Evolutionary conservation across 805 yeast genomes (phyloP).

Genomic region (Myxozyma lipomycoides): DNA sequence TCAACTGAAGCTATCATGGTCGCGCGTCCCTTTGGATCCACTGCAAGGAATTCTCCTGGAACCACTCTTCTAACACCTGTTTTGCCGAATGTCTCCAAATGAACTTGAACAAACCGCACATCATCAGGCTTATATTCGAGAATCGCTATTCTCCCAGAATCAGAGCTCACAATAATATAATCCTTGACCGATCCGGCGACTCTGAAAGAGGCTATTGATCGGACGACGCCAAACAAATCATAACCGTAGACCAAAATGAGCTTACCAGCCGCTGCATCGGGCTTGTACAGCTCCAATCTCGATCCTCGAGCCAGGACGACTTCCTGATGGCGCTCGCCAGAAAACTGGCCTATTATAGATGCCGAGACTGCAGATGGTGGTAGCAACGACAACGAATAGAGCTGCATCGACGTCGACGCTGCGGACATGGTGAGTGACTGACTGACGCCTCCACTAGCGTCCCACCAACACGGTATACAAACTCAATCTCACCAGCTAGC

Average conservation of each 20-base stretch:
- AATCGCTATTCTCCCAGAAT: constrained; percentile 67
- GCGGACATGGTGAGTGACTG: constrained; percentile 1
- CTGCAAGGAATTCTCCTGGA: constrained; percentile 69
- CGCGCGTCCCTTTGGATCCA: constrained; percentile 71
- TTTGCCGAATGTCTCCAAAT: constrained; percentile 64
- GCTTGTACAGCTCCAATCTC: constrained; percentile 50
- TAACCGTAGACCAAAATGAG: constrained; percentile 44
- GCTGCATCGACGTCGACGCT: constrained; percentile 25
- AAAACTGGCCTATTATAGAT: constrained; percentile 67
- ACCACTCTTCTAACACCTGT: constrained; percentile 69
- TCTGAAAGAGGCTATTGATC: constrained; percentile 50
- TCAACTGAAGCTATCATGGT: constrained; percentile 69
- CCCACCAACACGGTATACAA: too few relatives aligned
- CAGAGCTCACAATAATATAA: constrained; percentile 64
- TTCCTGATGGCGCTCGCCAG: constrained; percentile 57
- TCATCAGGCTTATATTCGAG: constrained; percentile 44
- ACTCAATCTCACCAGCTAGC: too few relatives aligned
- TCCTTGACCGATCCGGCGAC: constrained; percentile 54
- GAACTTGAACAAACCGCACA: constrained; percentile 42
- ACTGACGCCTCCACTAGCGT: too few relatives aligned
- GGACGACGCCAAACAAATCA: constrained; percentile 55
- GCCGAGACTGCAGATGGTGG: constrained; percentile 51
- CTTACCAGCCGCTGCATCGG: constrained; percentile 55
- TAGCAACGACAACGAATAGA: constrained; percentile 71
- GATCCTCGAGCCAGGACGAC: constrained; percentile 57